Conservation (phyloP, 768 basidiomycete genomes). For the Lactarius hatsudake region DNA sequence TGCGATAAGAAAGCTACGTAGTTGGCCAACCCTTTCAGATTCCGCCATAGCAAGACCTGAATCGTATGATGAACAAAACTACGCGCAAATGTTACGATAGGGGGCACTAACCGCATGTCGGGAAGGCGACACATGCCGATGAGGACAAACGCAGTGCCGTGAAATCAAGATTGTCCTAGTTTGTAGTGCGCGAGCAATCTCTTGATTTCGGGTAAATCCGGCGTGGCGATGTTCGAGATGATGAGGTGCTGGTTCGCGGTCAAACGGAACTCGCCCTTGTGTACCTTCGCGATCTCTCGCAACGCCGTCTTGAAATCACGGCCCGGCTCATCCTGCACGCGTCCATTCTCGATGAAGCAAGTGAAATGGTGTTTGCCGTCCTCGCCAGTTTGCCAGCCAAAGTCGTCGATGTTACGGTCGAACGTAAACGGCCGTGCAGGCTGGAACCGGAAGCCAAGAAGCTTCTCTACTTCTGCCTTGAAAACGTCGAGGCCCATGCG, state of each 20-base stretch:
- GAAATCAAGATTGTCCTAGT: slow-evolving; percentile 80
- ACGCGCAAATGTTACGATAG: not conserved
- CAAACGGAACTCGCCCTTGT: slow-evolving; percentile 91
- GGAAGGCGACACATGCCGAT: slow-evolving; percentile 97
- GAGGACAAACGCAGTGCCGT: slow-evolving; percentile 81
- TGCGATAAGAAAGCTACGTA: not conserved
- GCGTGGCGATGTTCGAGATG: slow-evolving; percentile 75
- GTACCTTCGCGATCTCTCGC: slow-evolving; percentile 87
- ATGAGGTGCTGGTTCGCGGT: slow-evolving; percentile 95
- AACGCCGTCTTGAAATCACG: slow-evolving; percentile 91
- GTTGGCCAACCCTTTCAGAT: slow-evolving; percentile 58
- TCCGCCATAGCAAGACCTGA: slow-evolving; percentile 75
- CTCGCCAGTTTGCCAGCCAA: slow-evolving; percentile 86
- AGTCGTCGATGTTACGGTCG: slow-evolving; percentile 89
- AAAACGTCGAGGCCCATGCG: slow-evolving; percentile 87
- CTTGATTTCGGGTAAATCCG: slow-evolving; percentile 78
- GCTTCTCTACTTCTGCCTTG: slow-evolving; percentile 86
- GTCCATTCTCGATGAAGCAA: slow-evolving; percentile 95
- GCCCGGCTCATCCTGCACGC: slow-evolving; percentile 90
- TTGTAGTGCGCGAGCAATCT: slow-evolving; percentile 76
- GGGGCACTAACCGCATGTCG: slow-evolving; percentile 68
- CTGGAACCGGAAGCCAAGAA: slow-evolving; percentile 72
- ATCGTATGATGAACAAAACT: slow-evolving; percentile 9
- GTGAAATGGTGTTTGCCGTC: slow-evolving; percentile 91
- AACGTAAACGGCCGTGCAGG: slow-evolving; percentile 79